Evolutionary conservation across 495 filamentous ascomycete genomes (phyloP).

Genomic region (Penicillium salamii): DNA sequence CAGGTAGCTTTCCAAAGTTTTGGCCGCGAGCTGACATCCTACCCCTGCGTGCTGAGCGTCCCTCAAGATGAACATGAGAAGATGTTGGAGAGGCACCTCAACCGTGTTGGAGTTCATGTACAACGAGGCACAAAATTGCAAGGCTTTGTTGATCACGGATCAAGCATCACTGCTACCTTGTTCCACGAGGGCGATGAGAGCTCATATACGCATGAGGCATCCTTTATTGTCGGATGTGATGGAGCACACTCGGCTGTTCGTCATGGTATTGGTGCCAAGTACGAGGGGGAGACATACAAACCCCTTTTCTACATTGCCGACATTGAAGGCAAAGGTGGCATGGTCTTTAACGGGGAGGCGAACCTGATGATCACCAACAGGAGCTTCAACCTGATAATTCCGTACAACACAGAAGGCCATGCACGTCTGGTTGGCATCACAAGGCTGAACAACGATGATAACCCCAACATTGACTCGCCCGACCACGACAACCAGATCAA

Average conservation of each 20-base stretch:
- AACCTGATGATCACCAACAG: slow-evolving; percentile 26
- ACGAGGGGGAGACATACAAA: slow-evolving; percentile 30
- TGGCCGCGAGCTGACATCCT: slow-evolving; percentile 30
- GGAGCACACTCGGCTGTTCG: slow-evolving; percentile 35
- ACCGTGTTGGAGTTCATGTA: slow-evolving; percentile 28
- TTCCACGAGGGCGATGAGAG: slow-evolving; percentile 6
- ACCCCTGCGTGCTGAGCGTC: slow-evolving; percentile 29
- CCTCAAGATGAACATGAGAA: slow-evolving; percentile 38
- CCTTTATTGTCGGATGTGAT: slow-evolving; percentile 37
- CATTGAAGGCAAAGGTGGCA: slow-evolving; percentile 26
- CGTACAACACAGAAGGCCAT: slow-evolving; percentile 18
- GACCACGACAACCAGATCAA: slow-evolving; percentile 16
- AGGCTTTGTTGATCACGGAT: slow-evolving; percentile 23
- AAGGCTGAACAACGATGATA: background rate
- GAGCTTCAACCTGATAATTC: slow-evolving; percentile 29
- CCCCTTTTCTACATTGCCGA: slow-evolving; percentile 37
- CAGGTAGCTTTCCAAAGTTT: slow-evolving; percentile 24
- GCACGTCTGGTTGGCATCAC: slow-evolving; percentile 26
- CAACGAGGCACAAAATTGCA: slow-evolving; percentile 28
- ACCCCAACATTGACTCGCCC: background rate
- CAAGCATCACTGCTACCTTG: slow-evolving; percentile 26
- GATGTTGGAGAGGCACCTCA: slow-evolving; percentile 31
- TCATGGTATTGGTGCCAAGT: slow-evolving; percentile 22
- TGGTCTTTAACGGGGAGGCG: slow-evolving; percentile 34
- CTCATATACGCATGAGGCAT: slow-evolving; percentile 23